Percentiles rank a stretch among this genome's conserved stretches.
Conservation (phyloP, 1,284 basidiomycete genomes). For the Ganoderma meredithae region DNA sequence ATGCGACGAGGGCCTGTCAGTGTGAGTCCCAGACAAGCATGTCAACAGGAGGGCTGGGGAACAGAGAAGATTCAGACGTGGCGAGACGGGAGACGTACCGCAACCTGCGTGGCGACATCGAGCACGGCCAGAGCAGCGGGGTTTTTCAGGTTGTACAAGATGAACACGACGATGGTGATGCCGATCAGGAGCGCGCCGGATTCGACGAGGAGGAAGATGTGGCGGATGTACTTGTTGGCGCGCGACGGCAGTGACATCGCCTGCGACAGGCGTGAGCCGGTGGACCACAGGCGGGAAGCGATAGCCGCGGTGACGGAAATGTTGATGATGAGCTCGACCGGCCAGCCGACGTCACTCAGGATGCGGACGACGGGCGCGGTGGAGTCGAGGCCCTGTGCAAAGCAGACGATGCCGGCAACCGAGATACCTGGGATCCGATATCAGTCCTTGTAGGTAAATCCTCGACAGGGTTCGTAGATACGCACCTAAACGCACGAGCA, state of each 20-base stretch:
- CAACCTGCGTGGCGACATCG: conserved; percentile 19
- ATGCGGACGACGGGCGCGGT: not conserved
- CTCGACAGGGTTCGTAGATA: not conserved
- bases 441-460: not conserved
- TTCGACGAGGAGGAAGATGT: conserved; percentile 16
- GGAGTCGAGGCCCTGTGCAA: not conserved
- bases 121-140: conserved; percentile 4
- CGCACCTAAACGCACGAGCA: not conserved
- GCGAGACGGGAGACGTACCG: conserved; percentile 5
- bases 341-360: conserved; percentile 6
- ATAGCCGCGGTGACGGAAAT: conserved; percentile 15
- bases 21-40: not conserved
- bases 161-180: conserved; percentile 11
- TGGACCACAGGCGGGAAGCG: conserved; percentile 17
- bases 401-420: not conserved
- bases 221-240: not conserved
- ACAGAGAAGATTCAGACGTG: not conserved
- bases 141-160: conserved; percentile 1
- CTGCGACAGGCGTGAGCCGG: conserved; percentile 6
- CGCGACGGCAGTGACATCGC: not conserved
- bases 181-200: conserved; percentile 11
- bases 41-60: not conserved
- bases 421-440: not conserved
- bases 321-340: conserved; percentile 17
- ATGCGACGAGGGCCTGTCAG: conserved; percentile 13